Conservation (phyloP, 164 flowering plant genomes). For the Macadamia integrifolia region DNA sequence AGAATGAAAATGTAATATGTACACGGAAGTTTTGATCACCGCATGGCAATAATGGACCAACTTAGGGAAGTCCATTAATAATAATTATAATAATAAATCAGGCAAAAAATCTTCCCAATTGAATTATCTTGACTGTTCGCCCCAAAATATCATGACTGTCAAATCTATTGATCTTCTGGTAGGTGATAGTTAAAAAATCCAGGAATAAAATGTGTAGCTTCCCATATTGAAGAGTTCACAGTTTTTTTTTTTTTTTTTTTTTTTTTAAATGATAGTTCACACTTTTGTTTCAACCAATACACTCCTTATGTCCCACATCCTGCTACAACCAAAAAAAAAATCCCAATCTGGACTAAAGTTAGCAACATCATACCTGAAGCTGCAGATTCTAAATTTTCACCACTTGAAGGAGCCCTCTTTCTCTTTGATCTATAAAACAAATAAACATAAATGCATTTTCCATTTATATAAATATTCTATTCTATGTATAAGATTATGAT, state of each 20-base stretch:
- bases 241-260: too few species aligned
- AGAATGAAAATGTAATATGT: background rate
- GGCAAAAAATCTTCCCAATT: background rate
- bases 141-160: background rate
- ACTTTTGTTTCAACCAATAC: background rate
- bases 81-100: background rate
- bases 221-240: background rate
- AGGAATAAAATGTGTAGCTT: background rate
- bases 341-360: background rate
- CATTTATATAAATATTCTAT: background rate
- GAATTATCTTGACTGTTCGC: too few species aligned
- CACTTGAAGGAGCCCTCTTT: conserved; percentile 52
- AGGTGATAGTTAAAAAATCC: background rate
- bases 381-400: conserved; percentile 50
- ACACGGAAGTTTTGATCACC: background rate
- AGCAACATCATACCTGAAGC: conserved; percentile 32
- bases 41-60: background rate
- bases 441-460: background rate
- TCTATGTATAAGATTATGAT: too few species aligned
- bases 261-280: background rate
- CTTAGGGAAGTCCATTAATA: background rate
- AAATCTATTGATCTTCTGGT: background rate
- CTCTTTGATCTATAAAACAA: conserved; percentile 52
- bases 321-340: background rate
- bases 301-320: background rate